phyloP scores from a whole-genome alignment of 768 basidiomycete genomes.

The Gymnopilus junonius region DNA sequence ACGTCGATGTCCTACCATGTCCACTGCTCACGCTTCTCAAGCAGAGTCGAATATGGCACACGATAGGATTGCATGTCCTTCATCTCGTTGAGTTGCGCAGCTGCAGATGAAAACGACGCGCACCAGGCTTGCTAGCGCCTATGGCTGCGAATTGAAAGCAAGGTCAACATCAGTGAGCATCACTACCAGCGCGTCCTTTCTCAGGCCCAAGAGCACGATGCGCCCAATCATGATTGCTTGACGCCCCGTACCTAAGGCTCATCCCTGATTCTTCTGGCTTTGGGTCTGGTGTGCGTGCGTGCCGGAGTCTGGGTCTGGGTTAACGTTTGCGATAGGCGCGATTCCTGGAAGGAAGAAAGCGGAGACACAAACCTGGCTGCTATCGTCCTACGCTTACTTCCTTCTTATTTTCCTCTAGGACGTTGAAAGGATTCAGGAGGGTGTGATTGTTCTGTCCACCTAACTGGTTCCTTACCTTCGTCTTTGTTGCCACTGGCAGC shows the following conservation, averaged over 20 bases:
- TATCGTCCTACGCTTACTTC: background rate
- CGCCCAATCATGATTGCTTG: conserved; percentile 19
- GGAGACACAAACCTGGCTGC: conserved; percentile 22
- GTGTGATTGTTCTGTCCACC: too few relatives aligned
- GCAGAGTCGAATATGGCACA: conserved; percentile 21
- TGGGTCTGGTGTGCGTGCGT: too few relatives aligned
- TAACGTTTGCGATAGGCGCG: too few relatives aligned
- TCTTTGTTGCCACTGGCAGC: too few relatives aligned
- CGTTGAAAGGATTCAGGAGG: background rate
- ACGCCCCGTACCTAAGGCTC: conserved; percentile 22
- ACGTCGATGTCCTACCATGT: conserved; percentile 1
- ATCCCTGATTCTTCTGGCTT: background rate
- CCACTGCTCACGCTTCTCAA: background rate
- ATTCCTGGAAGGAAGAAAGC: conserved; percentile 23
- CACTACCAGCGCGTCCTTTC: background rate
- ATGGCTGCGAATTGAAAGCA: background rate
- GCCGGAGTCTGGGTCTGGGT: background rate
- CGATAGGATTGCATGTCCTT: conserved; percentile 27
- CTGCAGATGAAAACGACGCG: background rate
- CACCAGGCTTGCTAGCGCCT: conserved; percentile 1
- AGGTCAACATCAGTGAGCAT: background rate
- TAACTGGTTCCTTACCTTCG: too few relatives aligned
- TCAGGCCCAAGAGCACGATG: conserved; percentile 14
- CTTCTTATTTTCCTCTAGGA: background rate
- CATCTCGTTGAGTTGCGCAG: conserved; percentile 1